phyloP scores from a whole-genome alignment of 495 filamentous ascomycete species.

The Pyrenopolyporus hunteri region DNA sequence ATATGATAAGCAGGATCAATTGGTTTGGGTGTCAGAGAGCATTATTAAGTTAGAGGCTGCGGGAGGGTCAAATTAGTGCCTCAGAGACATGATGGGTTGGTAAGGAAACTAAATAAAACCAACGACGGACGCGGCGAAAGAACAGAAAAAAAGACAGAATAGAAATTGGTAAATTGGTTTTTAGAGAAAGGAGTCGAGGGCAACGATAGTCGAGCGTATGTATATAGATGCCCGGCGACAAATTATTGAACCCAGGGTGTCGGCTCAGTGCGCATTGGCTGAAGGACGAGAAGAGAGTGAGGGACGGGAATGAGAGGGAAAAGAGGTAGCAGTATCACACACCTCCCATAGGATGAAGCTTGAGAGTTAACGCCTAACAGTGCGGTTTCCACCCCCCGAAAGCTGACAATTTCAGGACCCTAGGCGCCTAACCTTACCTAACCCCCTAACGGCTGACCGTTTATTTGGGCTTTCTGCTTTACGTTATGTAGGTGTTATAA shows the following conservation, averaged over 20 bases:
- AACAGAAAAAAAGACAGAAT: not conserved
- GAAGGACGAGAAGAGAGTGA: slow-evolving; percentile 15
- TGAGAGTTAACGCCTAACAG: not conserved
- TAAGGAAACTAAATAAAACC: slow-evolving; percentile 7
- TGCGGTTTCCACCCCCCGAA: slow-evolving; percentile 22
- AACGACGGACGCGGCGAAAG: not conserved
- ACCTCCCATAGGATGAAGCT: slow-evolving; percentile 4
- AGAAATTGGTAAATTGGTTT: no score
- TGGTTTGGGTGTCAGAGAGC: slow-evolving; percentile 21
- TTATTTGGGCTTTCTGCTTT: not conserved
- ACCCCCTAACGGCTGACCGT: slow-evolving; percentile 14
- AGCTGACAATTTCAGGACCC: slow-evolving; percentile 29
- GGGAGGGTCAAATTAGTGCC: not conserved
- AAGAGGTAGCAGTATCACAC: not conserved
- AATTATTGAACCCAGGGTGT: slow-evolving; percentile 9
- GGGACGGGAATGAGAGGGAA: not conserved
- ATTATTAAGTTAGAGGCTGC: slow-evolving; percentile 8
- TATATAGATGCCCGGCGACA: slow-evolving; percentile 1
- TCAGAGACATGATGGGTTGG: slow-evolving; percentile 24
- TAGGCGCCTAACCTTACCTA: slow-evolving; percentile 2
- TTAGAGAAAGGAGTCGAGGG: not conserved
- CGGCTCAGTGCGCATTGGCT: slow-evolving; percentile 24
- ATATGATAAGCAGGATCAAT: slow-evolving; percentile 3
- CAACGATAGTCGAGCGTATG: slow-evolving; percentile 4
- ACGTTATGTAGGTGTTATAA: no score